Evolutionary conservation across 2,329 filamentous ascomycete species (phyloP), one percentile per base, ranked within the genome.

Genomic region (Xylariales sp.): DNA sequence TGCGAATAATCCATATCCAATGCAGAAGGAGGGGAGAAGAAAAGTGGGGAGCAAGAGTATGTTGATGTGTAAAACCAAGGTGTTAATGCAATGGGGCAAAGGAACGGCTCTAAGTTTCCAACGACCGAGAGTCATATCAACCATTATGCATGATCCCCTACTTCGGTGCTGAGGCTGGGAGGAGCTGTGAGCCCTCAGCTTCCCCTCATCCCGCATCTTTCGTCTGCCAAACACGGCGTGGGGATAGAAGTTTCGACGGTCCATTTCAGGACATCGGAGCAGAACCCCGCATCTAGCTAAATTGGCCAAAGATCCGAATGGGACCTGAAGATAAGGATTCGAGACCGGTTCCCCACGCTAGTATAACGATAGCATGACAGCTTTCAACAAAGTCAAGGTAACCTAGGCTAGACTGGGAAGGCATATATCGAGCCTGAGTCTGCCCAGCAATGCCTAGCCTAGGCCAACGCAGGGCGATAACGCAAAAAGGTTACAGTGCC

Each of bases 211-310:
- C 65, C 48, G 62, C 30, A 58, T 53, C 23, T 3, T 23, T 30
- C 10, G 34, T 57, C 36, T 46, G 55, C 50, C 34, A 50, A 39
- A 41, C 16, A 34, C 14, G 36, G 57, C 52, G 54, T 57, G 52
- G 46, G 59, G 58, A 61, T 34, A 36, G 45, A 36, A 46, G 18
- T 28, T 46, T 60, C 43, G 36, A 64, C 49, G 41, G 53, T 66
- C 62, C 64, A 49, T 67, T 66, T 58, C 52, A 50, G 57, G 61
- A 32, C n/a, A 55, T 67, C 48, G 64, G 62, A 61, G 63, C 50
- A n/a, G 64, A 67, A 72, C 73, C 72, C 74, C 74, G 71, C 73
- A 73, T 70, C 56, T 57, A 12, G 32, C 71, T 66, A 57, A 72
- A 70, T 71, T 69, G 70, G 68, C 67, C 64, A 52, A 61, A 57